A percentile compares a stretch with the other conserved stretches of the same genome.
Conservation (phyloP, 805 yeast species). For the Lachancea mirantina region DNA sequence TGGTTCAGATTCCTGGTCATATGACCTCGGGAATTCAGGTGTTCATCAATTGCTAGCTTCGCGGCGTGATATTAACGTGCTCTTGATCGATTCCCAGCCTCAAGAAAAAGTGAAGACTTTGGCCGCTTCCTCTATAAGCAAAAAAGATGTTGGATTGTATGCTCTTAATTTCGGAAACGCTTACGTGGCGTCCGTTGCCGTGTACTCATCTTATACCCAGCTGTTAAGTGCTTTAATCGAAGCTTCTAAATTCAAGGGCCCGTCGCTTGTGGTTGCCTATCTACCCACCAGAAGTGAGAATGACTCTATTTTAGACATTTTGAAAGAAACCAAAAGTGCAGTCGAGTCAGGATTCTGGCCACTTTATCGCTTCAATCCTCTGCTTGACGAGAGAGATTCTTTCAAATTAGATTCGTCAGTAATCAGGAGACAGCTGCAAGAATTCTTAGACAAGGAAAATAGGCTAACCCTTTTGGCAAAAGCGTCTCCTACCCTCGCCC, state of each 20-base stretch:
- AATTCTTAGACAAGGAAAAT: conserved; percentile 85
- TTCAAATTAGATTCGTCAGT: conserved; percentile 83
- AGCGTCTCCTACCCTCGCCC: conserved; percentile 66
- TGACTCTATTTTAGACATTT: conserved; percentile 62
- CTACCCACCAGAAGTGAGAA: conserved; percentile 65
- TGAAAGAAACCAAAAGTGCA: conserved; percentile 81
- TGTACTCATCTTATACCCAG: conserved; percentile 90
- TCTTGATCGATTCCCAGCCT: conserved; percentile 84
- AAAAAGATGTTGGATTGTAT: conserved; percentile 88
- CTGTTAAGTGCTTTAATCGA: conserved; percentile 81
- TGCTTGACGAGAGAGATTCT: conserved; percentile 39
- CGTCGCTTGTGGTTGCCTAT: conserved; percentile 85
- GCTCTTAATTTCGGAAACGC: conserved; percentile 89
- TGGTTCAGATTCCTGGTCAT: conserved; percentile 95
- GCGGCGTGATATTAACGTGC: conserved; percentile 70
- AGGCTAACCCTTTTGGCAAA: conserved; percentile 68
- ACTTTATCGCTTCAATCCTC: conserved; percentile 77
- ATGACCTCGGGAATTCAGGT: conserved; percentile 87
- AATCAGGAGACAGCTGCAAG: conserved; percentile 66
- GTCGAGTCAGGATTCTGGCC: conserved; percentile 98
- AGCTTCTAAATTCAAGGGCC: conserved; percentile 86
- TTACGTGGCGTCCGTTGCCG: conserved; percentile 91
- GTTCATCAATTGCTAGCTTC: conserved; percentile 77
- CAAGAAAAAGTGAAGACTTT: conserved; percentile 36
- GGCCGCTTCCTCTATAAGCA: conserved; percentile 45